A percentile compares a stretch with the other conserved stretches of the same genome.
phyloP scores from a whole-genome alignment of 2,329 filamentous ascomycete species.

The Aspergillus pseudoglaucus region DNA sequence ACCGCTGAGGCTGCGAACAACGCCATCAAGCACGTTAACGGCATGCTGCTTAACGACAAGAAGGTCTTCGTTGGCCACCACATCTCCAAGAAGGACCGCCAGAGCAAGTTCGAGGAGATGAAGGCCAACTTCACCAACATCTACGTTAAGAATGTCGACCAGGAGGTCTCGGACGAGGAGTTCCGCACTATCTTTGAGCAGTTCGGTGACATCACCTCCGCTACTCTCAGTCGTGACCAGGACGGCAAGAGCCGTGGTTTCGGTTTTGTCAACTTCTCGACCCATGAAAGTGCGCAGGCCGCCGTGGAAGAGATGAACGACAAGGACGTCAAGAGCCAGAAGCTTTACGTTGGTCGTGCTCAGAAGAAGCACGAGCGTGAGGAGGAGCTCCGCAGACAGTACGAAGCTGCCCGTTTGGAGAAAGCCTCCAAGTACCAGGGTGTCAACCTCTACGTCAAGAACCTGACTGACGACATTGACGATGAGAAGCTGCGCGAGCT shows the following conservation, averaged over 20 bases:
- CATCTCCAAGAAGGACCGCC: slow-evolving; percentile 99
- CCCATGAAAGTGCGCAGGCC: slow-evolving; percentile 76
- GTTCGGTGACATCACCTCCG: slow-evolving; percentile 91
- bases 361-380: slow-evolving; percentile 99
- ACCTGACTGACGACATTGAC: slow-evolving; percentile 91
- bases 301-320: slow-evolving; percentile 90
- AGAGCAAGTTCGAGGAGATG: slow-evolving; percentile 99
- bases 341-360: slow-evolving; percentile 93
- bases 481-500: slow-evolving; percentile 95
- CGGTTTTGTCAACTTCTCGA: slow-evolving; percentile 92
- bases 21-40: slow-evolving; percentile 99
- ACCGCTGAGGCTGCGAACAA: slow-evolving; percentile 93
- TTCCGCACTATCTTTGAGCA: slow-evolving; percentile 90
- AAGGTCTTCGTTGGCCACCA: slow-evolving; percentile 99
- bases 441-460: slow-evolving; percentile 99
- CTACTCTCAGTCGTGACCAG: slow-evolving; percentile 79
- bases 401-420: slow-evolving; percentile 93
- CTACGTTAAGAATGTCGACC: slow-evolving; percentile 96
- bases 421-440: slow-evolving; percentile 99
- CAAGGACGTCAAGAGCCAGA: slow-evolving; percentile 87
- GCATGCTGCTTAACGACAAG: slow-evolving; percentile 99
- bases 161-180: slow-evolving; percentile 81
- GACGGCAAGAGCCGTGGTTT: slow-evolving; percentile 94
- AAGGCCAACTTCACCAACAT: slow-evolving; percentile 99
- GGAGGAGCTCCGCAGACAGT: slow-evolving; percentile 97